Conservation (phyloP, 2,329 filamentous ascomycete genomes). For the Stagonosporopsis cucurbitacearum region DNA sequence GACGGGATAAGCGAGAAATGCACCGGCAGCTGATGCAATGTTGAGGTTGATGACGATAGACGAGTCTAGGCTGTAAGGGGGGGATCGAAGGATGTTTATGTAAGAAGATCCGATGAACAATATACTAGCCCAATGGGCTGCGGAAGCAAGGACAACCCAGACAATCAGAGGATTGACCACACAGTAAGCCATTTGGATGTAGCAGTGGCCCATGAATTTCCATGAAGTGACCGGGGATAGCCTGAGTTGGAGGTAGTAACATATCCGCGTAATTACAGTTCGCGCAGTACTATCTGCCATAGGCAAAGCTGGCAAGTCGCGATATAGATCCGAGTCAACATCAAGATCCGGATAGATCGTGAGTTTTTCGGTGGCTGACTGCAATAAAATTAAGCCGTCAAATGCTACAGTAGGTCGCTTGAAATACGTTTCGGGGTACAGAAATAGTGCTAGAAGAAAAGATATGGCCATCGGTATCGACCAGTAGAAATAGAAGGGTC, state of each 20-base stretch:
- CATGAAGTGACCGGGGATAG: constrained; percentile 32
- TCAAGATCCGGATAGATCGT: constrained; percentile 45
- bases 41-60: neutral
- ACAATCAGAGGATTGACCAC: constrained; percentile 37
- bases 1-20: constrained; percentile 24
- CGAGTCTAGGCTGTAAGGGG: constrained; percentile 29
- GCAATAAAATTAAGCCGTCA: constrained; percentile 49
- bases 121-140: constrained; percentile 35
- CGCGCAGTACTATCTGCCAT: too few species aligned
- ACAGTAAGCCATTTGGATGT: constrained; percentile 37
- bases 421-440: constrained; percentile 51
- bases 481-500: constrained; percentile 37
- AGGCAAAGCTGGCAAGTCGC: neutral
- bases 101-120: constrained; percentile 38
- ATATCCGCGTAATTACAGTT: neutral
- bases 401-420: constrained; percentile 51
- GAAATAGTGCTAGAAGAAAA: constrained; percentile 37
- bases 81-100: constrained; percentile 20
- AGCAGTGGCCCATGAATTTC: constrained; percentile 30
- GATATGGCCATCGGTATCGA: constrained; percentile 6
- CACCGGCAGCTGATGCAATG: constrained; percentile 14
- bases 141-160: constrained; percentile 35
- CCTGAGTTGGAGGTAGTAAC: constrained; percentile 15
- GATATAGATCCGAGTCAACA: constrained; percentile 31
- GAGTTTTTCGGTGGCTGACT: constrained; percentile 48